Evolutionary conservation across 2,329 filamentous ascomycete genomes (phyloP).

Genomic region (Aspergillus transmontanensis): DNA sequence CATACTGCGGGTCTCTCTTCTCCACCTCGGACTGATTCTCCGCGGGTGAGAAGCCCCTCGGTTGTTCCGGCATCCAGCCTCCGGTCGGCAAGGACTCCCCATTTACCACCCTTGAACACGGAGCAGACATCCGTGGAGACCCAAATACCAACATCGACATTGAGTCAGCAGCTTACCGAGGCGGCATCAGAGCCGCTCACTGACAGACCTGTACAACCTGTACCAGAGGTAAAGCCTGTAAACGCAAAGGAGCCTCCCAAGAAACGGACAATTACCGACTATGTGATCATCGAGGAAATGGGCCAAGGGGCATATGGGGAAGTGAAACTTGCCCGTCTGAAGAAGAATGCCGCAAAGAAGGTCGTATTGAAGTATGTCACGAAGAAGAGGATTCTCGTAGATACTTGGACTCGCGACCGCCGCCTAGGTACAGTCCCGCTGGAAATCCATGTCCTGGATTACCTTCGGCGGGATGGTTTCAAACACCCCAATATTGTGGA

Average conservation of each 20-base stretch:
- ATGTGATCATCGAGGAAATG: conserved; percentile 95
- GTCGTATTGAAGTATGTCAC: conserved; percentile 98
- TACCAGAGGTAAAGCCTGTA: conserved; percentile 30
- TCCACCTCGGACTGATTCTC: conserved; percentile 52
- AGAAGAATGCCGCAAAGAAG: conserved; percentile 73
- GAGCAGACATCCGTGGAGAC: conserved; percentile 33
- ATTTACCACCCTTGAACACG: conserved; percentile 23
- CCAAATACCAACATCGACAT: conserved; percentile 47
- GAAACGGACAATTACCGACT: conserved; percentile 89
- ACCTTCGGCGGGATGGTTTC: conserved; percentile 72
- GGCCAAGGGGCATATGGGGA: conserved; percentile 97
- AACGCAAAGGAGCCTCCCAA: conserved; percentile 38
- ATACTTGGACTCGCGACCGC: conserved; percentile 96
- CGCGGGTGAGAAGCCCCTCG: conserved; percentile 69
- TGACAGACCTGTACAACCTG: conserved; percentile 43
- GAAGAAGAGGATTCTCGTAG: conserved; percentile 92
- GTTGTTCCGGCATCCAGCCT: conserved; percentile 79
- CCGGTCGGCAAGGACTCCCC: conserved; percentile 48
- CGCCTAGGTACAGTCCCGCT: conserved; percentile 90
- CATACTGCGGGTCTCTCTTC: conserved; percentile 67
- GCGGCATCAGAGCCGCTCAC: conserved; percentile 50
- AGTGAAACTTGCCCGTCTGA: conserved; percentile 90
- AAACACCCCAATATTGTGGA: conserved; percentile 68
- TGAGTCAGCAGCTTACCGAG: conserved; percentile 55
- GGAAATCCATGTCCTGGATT: conserved; percentile 96